Evolutionary conservation across 1,284 basidiomycete species (phyloP).

Genomic region (Pascua sp.): DNA sequence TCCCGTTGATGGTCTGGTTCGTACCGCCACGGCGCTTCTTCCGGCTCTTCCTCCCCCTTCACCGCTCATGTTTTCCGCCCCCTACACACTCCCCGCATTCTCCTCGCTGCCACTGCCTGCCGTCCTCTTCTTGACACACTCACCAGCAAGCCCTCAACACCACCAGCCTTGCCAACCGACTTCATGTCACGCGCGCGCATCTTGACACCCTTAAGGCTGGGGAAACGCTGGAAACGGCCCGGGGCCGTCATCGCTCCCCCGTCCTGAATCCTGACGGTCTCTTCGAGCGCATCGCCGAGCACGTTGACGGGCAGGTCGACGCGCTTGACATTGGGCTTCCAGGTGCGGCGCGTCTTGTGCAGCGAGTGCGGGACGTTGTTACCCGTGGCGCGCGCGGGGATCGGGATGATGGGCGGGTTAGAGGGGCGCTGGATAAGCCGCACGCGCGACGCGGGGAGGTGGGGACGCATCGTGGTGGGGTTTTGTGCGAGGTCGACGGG

Average conservation of each 20-base stretch:
- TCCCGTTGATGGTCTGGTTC: too few relatives aligned
- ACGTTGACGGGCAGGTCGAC: conserved; percentile 34
- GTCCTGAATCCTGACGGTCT: background rate
- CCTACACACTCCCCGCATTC: too few relatives aligned
- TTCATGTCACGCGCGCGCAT: conserved; percentile 38
- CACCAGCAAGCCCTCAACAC: conserved; percentile 47
- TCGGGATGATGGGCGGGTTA: conserved; percentile 41
- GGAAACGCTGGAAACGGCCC: conserved; percentile 1
- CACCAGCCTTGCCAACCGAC: conserved; percentile 45
- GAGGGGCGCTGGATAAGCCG: conserved; percentile 24
- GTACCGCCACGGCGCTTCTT: background rate
- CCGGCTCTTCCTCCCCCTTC: background rate
- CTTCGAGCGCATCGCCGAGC: conserved; percentile 17
- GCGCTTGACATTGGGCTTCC: conserved; percentile 78
- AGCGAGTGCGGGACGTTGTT: conserved; percentile 90
- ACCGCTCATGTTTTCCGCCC: background rate
- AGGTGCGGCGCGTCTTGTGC: conserved; percentile 82
- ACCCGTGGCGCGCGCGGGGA: conserved; percentile 52
- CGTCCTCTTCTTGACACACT: conserved; percentile 14
- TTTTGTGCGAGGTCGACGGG: background rate
- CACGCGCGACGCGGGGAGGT: conserved; percentile 1
- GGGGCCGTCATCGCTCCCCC: background rate
- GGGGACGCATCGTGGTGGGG: conserved; percentile 11
- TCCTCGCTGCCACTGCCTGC: background rate
- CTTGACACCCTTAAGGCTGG: conserved; percentile 34